These are phyloP conservation scores for Russula sp. DNA, from an alignment of 768 basidiomycete species.

Conservation along the genomic window DNA sequence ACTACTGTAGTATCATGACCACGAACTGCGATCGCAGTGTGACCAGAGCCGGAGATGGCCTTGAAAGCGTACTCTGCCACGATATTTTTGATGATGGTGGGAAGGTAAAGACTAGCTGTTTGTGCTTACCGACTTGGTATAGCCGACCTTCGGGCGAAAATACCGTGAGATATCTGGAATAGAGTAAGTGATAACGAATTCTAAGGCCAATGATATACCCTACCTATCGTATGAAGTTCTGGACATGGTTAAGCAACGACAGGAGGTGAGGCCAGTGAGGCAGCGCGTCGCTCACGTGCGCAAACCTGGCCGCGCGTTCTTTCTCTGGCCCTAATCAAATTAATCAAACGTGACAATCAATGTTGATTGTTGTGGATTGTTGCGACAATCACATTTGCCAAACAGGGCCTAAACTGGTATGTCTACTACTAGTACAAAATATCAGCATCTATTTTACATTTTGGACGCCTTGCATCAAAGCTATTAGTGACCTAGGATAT, in stretches of 20 bases:
- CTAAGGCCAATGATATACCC: neutral
- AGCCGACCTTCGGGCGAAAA: constrained; percentile 96
- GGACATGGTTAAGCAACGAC: constrained; percentile 52
- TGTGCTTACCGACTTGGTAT: constrained; percentile 90
- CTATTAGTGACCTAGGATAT: constrained; percentile 2
- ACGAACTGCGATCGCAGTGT: constrained; percentile 87
- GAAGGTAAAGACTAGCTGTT: too few relatives aligned
- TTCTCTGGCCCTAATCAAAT: too few relatives aligned
- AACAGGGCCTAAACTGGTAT: too few relatives aligned
- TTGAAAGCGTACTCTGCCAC: constrained; percentile 95
- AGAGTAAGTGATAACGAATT: neutral
- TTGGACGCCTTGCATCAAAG: neutral
- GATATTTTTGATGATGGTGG: neutral
- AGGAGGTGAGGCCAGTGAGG: neutral
- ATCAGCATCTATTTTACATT: constrained; percentile 12
- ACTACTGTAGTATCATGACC: constrained; percentile 94
- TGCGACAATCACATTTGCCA: too few relatives aligned
- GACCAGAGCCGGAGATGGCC: constrained; percentile 94
- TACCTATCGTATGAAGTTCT: constrained; percentile 91
- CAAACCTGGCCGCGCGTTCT: too few relatives aligned
- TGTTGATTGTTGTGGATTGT: too few relatives aligned
- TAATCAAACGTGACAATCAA: too few relatives aligned
- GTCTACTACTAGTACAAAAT: constrained; percentile 12
- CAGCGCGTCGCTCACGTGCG: too few relatives aligned
- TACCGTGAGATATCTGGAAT: constrained; percentile 82